These are phyloP conservation scores for Xylaria scruposa DNA, from an alignment of 495 filamentous ascomycete species.

Conservation along the genomic window DNA sequence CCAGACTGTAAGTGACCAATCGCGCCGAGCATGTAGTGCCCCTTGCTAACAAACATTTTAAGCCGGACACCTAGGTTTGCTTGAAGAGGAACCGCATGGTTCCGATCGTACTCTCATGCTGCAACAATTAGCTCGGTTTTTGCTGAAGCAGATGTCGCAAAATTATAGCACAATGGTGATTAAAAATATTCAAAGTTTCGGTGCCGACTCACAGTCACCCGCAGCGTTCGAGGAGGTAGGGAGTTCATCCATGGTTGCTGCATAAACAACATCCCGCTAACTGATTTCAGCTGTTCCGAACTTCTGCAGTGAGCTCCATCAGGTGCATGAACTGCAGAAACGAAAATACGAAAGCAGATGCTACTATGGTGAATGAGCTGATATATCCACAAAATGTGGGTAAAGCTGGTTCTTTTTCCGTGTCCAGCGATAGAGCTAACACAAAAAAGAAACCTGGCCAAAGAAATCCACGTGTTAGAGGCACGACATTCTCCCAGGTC, in stretches of 20 bases:
- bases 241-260: background rate
- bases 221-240: conserved; percentile 40
- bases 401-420: conserved; percentile 13
- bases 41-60: conserved; percentile 26
- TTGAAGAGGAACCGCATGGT: conserved; percentile 81
- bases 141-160: conserved; percentile 72
- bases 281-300: conserved; percentile 43
- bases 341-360: conserved; percentile 72
- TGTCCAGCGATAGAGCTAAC: conserved; percentile 33
- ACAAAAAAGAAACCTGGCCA: conserved; percentile 44
- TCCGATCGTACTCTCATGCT: conserved; percentile 71
- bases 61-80: conserved; percentile 72
- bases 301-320: conserved; percentile 60
- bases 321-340: conserved; percentile 82
- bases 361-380: conserved; percentile 80
- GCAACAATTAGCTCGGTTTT: conserved; percentile 77
- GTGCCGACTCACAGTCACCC: conserved; percentile 24
- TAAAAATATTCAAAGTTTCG: conserved; percentile 50
- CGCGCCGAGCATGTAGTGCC: background rate
- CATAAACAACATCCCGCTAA: conserved; percentile 7
- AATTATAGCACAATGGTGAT: conserved; percentile 68
- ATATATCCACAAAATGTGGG: conserved; percentile 73
- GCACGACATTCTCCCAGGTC: conserved; percentile 76
- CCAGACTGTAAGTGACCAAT: conserved; percentile 60
- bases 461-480: conserved; percentile 61